phyloP scores from a whole-genome alignment of 2,329 filamentous ascomycete genomes.

The Zasmidium citrigriseum region DNA sequence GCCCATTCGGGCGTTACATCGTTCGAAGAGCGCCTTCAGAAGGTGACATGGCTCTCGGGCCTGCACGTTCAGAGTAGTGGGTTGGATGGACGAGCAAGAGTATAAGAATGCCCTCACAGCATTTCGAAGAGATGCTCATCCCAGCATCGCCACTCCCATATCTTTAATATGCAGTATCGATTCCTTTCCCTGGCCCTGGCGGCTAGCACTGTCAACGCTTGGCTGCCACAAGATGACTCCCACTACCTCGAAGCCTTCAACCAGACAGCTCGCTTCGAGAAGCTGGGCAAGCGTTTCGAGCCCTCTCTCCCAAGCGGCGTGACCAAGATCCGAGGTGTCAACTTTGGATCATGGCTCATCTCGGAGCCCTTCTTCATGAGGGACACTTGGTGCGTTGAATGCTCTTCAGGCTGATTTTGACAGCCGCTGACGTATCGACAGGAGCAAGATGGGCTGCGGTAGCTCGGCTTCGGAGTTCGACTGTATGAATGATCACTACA shows the following conservation, averaged over 20 bases:
- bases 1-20: too few species aligned
- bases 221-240: slow-evolving; percentile 10
- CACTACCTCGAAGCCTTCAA: slow-evolving; percentile 11
- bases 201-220: slow-evolving; percentile 4
- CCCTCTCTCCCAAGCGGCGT: slow-evolving; percentile 10
- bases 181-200: slow-evolving; percentile 6
- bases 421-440: background rate
- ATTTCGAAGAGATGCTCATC: too few species aligned
- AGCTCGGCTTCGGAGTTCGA: slow-evolving; percentile 10
- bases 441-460: slow-evolving; percentile 12
- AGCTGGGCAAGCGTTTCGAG: slow-evolving; percentile 8
- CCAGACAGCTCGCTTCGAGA: slow-evolving; percentile 7
- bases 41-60: too few species aligned
- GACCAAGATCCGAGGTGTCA: slow-evolving; percentile 13
- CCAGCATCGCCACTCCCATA: too few species aligned
- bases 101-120: too few species aligned
- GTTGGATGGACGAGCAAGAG: too few species aligned
- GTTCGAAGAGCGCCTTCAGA: too few species aligned
- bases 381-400: slow-evolving; percentile 4
- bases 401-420: too few species aligned
- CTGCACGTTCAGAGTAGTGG: too few species aligned
- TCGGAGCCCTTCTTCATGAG: slow-evolving; percentile 8
- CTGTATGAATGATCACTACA: slow-evolving; percentile 14
- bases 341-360: slow-evolving; percentile 12
- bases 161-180: slow-evolving; percentile 10